A percentile compares a stretch with the other conserved stretches of the same genome.
phyloP scores from a whole-genome alignment of 1,284 basidiomycete species.

The Rhodotorula sp. region DNA sequence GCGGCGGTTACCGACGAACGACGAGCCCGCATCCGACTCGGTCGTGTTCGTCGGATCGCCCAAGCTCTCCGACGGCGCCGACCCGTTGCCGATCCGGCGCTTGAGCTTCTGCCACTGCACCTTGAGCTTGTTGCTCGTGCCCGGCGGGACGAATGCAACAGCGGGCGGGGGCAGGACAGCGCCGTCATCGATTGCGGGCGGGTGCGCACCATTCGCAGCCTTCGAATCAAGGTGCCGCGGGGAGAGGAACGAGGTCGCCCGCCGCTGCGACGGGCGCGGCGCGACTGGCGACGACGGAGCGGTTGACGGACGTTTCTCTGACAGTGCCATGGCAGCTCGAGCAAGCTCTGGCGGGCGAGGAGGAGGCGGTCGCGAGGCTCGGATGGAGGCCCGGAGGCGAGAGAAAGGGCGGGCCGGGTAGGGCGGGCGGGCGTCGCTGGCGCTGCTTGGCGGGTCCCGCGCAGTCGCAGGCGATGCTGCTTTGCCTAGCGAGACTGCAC shows the following conservation, averaged over 20 bases:
- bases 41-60: conserved; percentile 40
- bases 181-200: too few relatives aligned
- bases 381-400: background rate
- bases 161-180: conserved; percentile 22
- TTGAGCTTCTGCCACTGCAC: conserved; percentile 35
- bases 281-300: background rate
- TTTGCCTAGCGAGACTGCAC: too few relatives aligned
- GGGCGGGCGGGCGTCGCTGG: too few relatives aligned
- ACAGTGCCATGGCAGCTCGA: background rate
- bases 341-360: background rate
- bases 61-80: conserved; percentile 33
- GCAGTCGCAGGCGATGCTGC: too few relatives aligned
- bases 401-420: too few relatives aligned
- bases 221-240: background rate
- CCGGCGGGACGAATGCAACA: conserved; percentile 34
- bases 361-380: background rate
- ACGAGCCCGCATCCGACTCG: conserved; percentile 24
- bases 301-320: background rate
- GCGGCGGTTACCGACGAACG: conserved; percentile 2
- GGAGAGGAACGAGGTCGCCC: background rate
- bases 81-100: conserved; percentile 37
- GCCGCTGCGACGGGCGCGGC: background rate
- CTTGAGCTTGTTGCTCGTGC: conserved; percentile 17
- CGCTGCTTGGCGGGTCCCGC: too few relatives aligned
- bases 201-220: background rate